Evolutionary conservation across 768 basidiomycete species (phyloP).

Genomic region (Collybiopsis confluens): DNA sequence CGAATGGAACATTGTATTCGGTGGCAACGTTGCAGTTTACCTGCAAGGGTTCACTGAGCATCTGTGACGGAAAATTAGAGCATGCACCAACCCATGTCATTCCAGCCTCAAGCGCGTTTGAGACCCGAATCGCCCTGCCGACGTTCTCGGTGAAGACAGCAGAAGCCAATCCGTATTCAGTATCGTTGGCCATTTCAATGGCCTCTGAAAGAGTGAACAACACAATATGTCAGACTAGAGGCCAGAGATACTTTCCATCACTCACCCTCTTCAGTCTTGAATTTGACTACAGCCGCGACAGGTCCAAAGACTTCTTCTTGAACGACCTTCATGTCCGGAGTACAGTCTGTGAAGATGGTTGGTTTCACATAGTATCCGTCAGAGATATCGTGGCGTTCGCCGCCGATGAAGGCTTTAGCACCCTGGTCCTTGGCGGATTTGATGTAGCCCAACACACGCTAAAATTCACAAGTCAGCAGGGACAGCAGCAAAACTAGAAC

Average conservation of each 20-base stretch:
- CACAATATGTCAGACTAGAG: neutral
- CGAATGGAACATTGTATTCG: slow-evolving; percentile 51
- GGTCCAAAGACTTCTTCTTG: slow-evolving; percentile 65
- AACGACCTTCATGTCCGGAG: slow-evolving; percentile 53
- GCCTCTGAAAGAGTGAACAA: slow-evolving; percentile 17
- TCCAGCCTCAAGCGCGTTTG: slow-evolving; percentile 62
- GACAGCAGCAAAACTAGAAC: neutral
- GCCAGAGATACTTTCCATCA: too few species aligned
- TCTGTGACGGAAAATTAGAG: neutral
- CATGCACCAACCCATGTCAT: slow-evolving; percentile 46
- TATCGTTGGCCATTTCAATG: slow-evolving; percentile 43
- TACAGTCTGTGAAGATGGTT: slow-evolving; percentile 59
- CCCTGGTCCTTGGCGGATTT: slow-evolving; percentile 54
- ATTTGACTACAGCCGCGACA: slow-evolving; percentile 59
- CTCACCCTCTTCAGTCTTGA: slow-evolving; percentile 41
- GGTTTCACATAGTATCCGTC: slow-evolving; percentile 61
- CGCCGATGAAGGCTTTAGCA: slow-evolving; percentile 55
- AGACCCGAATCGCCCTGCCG: slow-evolving; percentile 39
- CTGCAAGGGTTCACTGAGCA: slow-evolving; percentile 14
- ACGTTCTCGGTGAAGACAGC: slow-evolving; percentile 48
- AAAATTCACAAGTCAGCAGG: neutral
- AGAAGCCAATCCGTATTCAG: slow-evolving; percentile 47
- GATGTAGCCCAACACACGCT: slow-evolving; percentile 64
- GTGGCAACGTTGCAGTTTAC: slow-evolving; percentile 33
- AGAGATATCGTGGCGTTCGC: slow-evolving; percentile 39